These are phyloP conservation scores for Aspergillus sp. DNA, from an alignment of 2,329 filamentous ascomycete species.

Conservation along the genomic window DNA sequence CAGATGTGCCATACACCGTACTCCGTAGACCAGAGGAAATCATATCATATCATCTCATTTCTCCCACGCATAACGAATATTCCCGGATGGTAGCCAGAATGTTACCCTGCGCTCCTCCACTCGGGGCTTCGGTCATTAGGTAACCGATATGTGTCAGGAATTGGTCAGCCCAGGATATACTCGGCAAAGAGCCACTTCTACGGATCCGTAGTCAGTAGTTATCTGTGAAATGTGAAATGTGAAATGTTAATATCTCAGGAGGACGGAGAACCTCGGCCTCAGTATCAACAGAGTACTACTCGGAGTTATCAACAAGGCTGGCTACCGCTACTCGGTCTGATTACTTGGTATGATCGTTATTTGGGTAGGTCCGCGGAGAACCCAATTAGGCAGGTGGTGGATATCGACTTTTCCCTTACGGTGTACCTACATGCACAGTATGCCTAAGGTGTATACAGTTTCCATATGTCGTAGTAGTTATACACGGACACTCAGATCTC, in stretches of 20 bases:
- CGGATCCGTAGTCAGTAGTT: not conserved
- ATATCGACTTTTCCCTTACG: not conserved
- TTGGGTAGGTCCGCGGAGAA: conserved; percentile 4
- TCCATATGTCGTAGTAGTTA: not conserved
- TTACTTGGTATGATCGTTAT: no score
- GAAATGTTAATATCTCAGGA: not conserved
- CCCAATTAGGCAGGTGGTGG: conserved; percentile 5
- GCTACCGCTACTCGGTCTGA: not conserved
- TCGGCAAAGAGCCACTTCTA: not conserved
- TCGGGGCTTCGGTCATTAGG: not conserved
- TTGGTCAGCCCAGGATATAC: not conserved
- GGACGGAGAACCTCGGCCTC: not conserved
- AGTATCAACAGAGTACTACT: not conserved
- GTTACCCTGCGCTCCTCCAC: not conserved
- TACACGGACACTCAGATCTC: not conserved
- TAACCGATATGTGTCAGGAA: not conserved
- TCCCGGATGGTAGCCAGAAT: no score
- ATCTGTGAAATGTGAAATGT: not conserved
- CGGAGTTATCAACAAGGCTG: no score
- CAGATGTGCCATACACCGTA: not conserved
- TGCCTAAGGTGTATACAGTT: not conserved
- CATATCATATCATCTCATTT: not conserved
- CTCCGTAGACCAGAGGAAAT: not conserved
- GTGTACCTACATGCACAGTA: no score
- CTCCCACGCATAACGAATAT: not conserved